phyloP scores from a whole-genome alignment of 2,329 filamentous ascomycete genomes.

The Lachnellula suecica region DNA sequence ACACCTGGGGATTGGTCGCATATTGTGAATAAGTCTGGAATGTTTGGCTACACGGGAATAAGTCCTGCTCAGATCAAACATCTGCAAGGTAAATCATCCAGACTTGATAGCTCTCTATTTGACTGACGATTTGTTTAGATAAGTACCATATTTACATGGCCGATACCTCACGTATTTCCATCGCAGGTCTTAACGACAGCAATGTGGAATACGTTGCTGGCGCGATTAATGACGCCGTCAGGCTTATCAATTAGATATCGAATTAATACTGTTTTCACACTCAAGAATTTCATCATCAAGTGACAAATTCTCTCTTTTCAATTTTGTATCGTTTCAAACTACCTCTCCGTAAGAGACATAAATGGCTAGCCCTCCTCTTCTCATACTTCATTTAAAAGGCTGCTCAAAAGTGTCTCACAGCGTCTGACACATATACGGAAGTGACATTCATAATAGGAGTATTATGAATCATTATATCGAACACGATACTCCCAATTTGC shows the following conservation, averaged over 20 bases:
- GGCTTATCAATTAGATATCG: neutral
- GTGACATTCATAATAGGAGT: too few species aligned
- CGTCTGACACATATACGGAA: too few species aligned
- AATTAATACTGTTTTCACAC: neutral
- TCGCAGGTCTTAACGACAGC: constrained; percentile 38
- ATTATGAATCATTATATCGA: too few species aligned
- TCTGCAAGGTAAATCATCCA: constrained; percentile 9
- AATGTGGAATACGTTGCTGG: constrained; percentile 36
- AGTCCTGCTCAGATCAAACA: constrained; percentile 44
- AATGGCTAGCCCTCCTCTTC: too few species aligned
- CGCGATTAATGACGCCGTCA: constrained; percentile 18
- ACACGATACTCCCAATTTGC: too few species aligned
- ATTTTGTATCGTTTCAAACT: neutral
- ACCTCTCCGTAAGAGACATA: neutral
- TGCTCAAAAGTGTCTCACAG: too few species aligned
- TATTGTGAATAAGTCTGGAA: constrained; percentile 38
- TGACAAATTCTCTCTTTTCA: neutral
- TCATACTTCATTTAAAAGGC: too few species aligned
- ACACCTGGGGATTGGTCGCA: constrained; percentile 40
- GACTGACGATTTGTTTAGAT: constrained; percentile 19
- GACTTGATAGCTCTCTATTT: neutral
- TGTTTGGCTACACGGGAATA: constrained; percentile 48
- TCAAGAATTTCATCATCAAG: neutral
- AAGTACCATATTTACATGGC: constrained; percentile 39
- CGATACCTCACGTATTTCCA: constrained; percentile 37